Base-by-base conservation (phyloP, 768 basidiomycete species). In the Tricholoma sp. region DNA sequence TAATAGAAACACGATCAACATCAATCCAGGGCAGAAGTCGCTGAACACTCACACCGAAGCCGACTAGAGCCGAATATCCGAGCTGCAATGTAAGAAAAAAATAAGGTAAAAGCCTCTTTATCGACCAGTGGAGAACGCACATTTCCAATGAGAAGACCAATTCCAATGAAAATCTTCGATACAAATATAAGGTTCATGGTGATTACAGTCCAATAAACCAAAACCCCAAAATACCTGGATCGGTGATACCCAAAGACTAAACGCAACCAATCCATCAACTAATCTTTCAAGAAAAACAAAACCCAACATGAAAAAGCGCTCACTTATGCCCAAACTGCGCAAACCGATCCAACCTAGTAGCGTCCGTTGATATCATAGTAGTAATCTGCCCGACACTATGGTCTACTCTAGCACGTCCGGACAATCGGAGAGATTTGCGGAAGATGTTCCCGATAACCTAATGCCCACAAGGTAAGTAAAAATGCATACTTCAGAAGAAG, bases 41-140 rank as follows among this genome's bases (percentile, higher is more conserved):
- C 59, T 13, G 20, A 33, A 18, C 15, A 62, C 68, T 62, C 68
- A 69, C 80, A 52, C 67, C 81, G 12, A 86, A 68, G 0, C 84
- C 86, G 18, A 88, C 86, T 12, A 90, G 75, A 0, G 86, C 86
- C 1, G 86, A 88, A 60, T 82, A 83, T 5, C 87, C 86, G 17
- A 90, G 74, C 77, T 85, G 49, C n/a, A 10, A 9, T 32, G 24
- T 8, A n/a, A n/a, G 32, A 17, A 47, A 11, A 37, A 31, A 15
- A 24, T 12, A 5, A 10, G 11, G 20, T 42, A 42, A 24, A 24
- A 24, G 24, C 24, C 24, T 45, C 9, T 4, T 50, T 48, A 49
- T 20, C n/a, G 45, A n/a, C 34, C 29, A 3, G 29, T 31, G 15
- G 28, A 31, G 6, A 7, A 53, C 79, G 51, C 56, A 84, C 82